Base-by-base conservation (phyloP, 495 filamentous ascomycete genomes). In the Tirmania nivea region DNA sequence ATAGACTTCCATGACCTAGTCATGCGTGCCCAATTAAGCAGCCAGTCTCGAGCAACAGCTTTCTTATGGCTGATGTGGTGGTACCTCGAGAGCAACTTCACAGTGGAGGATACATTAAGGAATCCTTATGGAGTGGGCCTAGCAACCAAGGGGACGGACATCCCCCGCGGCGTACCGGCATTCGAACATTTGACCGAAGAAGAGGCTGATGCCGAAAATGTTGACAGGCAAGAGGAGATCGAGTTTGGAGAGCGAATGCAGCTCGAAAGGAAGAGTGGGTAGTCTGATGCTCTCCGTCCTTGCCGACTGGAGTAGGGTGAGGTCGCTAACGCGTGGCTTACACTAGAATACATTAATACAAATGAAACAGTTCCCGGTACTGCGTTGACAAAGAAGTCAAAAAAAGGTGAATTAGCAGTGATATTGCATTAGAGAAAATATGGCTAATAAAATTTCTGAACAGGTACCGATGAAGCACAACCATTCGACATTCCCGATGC, bases 11-110 rank as follows among this genome's bases (percentile, higher is more conserved):
- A 93, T 63, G 90, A 97, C 60, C 75, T 97, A 3, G 81, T 97
- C 56, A 95, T 95, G 87, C 76, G 85, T 59, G 78, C 78, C 3
- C 82, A 81, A 19, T 72, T 87, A 25, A 88, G 82, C 52, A 94
- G 88, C 64, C 69, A 73, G 60, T 89, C 81, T 60, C 76, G 90
- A 54, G 90, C 92, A 0, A 81, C 69, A 52, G 89, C 88, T 1
- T 97, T 97, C 63, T 69, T 97, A 14, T 97, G 90, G 90, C 66
- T 97, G 56, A 94, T 97, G 79, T 97, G 90, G 90, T 93, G 85
- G 72, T 96, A 97, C 66, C 72, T 96, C n/a, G 92, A 97, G 68
- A 89, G 88, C 51, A 84, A 96, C 64, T 95, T 94, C 62, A 80
- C 80, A 5, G 72, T 76, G 50, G 82, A 94, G 57, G 84, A 80